Percentiles rank a stretch among this genome's conserved stretches.
phyloP scores from a whole-genome alignment of 2,329 filamentous ascomycete genomes.

The Thelonectria olida region DNA sequence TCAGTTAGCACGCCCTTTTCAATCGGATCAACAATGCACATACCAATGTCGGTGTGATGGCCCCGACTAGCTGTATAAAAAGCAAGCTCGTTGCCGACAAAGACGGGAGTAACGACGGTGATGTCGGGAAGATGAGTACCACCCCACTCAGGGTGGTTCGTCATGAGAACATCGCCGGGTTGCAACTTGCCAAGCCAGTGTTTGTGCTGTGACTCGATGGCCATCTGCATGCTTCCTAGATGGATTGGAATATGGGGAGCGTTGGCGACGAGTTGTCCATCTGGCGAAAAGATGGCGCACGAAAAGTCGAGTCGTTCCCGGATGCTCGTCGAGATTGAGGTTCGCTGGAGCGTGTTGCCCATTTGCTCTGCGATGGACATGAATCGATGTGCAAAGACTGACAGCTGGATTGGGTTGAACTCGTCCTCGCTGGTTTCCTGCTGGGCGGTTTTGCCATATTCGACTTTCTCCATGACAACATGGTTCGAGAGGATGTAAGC shows the following conservation, averaged over 20 bases:
- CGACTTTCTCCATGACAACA: conserved; percentile 42
- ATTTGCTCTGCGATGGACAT: conserved; percentile 69
- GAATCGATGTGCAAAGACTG: conserved; percentile 64
- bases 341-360: conserved; percentile 65
- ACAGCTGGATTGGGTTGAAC: conserved; percentile 61
- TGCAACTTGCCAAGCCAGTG: conserved; percentile 45
- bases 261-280: conserved; percentile 51
- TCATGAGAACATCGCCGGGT: conserved; percentile 51
- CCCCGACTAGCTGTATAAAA: conserved; percentile 51
- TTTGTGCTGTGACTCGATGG: conserved; percentile 49
- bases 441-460: neutral
- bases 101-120: conserved; percentile 53
- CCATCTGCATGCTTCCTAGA: conserved; percentile 54
- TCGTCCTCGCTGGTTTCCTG: neutral
- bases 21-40: neutral
- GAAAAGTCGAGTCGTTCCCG: conserved; percentile 55
- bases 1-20: neutral
- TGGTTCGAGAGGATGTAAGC: conserved; percentile 43
- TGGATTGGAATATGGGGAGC: conserved; percentile 50
- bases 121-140: conserved; percentile 53
- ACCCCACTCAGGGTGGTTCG: conserved; percentile 51
- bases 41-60: conserved; percentile 48
- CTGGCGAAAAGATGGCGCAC: conserved; percentile 53
- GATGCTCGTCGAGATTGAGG: conserved; percentile 60
- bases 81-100: conserved; percentile 42